Conservation (phyloP, 495 filamentous ascomycete species). For the Xylaria castorea region DNA sequence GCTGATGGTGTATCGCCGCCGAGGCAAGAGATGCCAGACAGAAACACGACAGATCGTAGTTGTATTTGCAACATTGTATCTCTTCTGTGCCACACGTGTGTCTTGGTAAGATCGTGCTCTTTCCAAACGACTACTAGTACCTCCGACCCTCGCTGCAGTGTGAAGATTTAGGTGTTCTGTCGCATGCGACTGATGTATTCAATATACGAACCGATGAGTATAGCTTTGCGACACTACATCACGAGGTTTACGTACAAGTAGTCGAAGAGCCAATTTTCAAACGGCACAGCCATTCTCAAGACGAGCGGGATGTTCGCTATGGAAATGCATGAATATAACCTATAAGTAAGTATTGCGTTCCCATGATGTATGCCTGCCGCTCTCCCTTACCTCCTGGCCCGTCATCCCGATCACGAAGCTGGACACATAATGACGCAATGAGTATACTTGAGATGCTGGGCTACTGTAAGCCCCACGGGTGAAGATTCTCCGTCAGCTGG, state of each 20-base stretch:
- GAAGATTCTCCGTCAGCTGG: neutral
- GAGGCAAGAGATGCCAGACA: neutral
- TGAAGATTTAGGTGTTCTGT: neutral
- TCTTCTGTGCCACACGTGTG: slow-evolving; percentile 1
- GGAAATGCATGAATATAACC: neutral
- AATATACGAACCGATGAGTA: neutral
- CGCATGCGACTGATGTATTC: slow-evolving; percentile 9
- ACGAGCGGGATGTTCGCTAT: neutral
- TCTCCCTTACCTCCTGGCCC: neutral
- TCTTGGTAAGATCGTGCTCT: neutral
- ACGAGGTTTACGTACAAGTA: too few relatives aligned
- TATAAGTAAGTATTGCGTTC: neutral
- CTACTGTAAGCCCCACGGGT: neutral
- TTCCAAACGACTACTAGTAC: neutral
- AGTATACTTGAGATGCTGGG: neutral
- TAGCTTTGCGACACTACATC: neutral
- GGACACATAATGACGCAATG: slow-evolving; percentile 17
- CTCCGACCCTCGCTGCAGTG: neutral
- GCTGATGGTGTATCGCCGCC: neutral
- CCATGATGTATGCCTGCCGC: neutral
- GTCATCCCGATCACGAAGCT: neutral
- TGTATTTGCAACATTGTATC: neutral
- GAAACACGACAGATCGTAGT: neutral
- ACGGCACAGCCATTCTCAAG: neutral
- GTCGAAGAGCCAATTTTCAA: neutral